Conservation (phyloP, 2,329 filamentous ascomycete genomes). For the Fusarium sublunatum region DNA sequence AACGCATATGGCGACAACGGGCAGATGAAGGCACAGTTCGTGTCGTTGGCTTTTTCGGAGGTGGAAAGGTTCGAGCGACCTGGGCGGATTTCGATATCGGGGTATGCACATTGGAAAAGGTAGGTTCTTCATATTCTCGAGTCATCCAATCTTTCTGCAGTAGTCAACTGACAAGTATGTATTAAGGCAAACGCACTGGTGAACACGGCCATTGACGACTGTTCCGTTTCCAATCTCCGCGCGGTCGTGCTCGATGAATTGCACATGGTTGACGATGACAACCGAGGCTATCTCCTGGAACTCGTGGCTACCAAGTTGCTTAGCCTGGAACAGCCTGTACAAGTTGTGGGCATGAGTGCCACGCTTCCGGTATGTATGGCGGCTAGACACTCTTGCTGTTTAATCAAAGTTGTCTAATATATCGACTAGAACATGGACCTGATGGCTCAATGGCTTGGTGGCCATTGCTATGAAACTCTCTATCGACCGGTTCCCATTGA, state of each 20-base stretch:
- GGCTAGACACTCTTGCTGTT: too few relatives aligned
- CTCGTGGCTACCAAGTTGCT: slow-evolving; percentile 78
- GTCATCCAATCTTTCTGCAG: neutral
- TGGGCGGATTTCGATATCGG: slow-evolving; percentile 83
- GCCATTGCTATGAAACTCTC: slow-evolving; percentile 76
- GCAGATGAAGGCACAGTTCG: slow-evolving; percentile 69
- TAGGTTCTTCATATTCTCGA: slow-evolving; percentile 17
- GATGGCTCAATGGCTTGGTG: slow-evolving; percentile 76
- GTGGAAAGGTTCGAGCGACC: slow-evolving; percentile 72
- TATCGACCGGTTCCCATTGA: slow-evolving; percentile 81
- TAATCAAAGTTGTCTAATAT: slow-evolving; percentile 6
- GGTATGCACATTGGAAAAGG: slow-evolving; percentile 83
- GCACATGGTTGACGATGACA: slow-evolving; percentile 84
- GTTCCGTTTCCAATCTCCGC: slow-evolving; percentile 70
- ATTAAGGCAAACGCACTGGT: slow-evolving; percentile 77
- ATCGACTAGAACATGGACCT: slow-evolving; percentile 71
- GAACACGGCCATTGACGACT: slow-evolving; percentile 78
- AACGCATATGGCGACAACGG: slow-evolving; percentile 63
- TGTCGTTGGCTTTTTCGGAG: slow-evolving; percentile 80
- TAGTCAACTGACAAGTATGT: slow-evolving; percentile 5
- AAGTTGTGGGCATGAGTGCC: slow-evolving; percentile 84
- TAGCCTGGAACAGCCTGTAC: slow-evolving; percentile 73
- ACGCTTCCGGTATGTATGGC: slow-evolving; percentile 71
- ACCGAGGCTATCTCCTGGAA: slow-evolving; percentile 80
- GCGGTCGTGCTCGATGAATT: slow-evolving; percentile 80